These are phyloP conservation scores for Rhynchospora pubera DNA, from an alignment of 176 grass and related monocot genomes.

Conservation along the genomic window DNA sequence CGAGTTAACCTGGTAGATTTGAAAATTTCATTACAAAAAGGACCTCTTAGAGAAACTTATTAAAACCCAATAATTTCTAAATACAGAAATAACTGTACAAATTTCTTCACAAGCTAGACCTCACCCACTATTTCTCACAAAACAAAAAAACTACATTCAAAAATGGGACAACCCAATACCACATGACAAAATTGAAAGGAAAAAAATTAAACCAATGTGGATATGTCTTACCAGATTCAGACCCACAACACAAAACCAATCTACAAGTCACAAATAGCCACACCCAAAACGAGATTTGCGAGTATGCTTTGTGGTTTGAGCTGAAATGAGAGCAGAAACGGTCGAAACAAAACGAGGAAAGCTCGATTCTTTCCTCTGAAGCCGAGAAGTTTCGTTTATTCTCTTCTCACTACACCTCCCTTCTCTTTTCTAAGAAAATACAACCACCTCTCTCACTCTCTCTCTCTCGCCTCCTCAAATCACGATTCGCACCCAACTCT, in stretches of 20 bases:
- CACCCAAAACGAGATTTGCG: not conserved
- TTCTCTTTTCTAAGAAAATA: too few relatives aligned
- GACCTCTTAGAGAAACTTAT: not conserved
- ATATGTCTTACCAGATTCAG: constrained; percentile 11
- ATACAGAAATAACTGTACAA: not conserved
- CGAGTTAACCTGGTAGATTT: not conserved
- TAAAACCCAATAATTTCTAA: constrained; percentile 1
- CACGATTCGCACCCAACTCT: constrained; percentile 17
- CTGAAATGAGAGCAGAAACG: not conserved
- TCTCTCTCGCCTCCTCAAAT: constrained; percentile 15
- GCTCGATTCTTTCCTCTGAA: constrained; percentile 6
- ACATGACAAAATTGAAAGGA: not conserved
- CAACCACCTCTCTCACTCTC: not conserved
- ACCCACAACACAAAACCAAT: constrained; percentile 1
- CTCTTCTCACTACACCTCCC: not conserved
- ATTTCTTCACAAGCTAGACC: not conserved
- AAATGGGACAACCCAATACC: not conserved
- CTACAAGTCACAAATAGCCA: not conserved
- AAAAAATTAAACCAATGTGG: not conserved
- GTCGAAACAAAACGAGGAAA: not conserved
- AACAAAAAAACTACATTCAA: not conserved
- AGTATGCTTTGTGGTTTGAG: not conserved
- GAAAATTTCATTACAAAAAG: not conserved
- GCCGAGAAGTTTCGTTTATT: not conserved
- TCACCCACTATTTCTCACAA: not conserved